phyloP scores from a whole-genome alignment of 2,329 filamentous ascomycete genomes.

The Beauveria bassiana region DNA sequence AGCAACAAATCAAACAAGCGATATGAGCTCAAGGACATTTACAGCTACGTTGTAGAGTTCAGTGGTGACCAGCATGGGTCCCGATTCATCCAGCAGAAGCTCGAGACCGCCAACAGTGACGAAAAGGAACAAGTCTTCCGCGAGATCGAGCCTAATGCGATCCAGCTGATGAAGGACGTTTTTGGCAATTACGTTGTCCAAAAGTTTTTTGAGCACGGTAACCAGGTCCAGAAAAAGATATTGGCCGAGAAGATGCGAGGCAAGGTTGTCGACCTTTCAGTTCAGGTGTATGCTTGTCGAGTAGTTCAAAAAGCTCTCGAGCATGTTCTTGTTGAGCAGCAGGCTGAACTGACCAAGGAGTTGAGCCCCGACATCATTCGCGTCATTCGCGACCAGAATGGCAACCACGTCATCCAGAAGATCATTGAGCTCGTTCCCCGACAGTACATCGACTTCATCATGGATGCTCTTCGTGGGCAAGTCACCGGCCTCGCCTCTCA shows the following conservation, averaged over 20 bases:
- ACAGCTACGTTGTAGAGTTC: conserved; percentile 82
- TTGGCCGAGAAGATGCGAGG: conserved; percentile 82
- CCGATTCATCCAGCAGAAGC: conserved; percentile 87
- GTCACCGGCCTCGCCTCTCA: conserved; percentile 70
- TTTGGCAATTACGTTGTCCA: conserved; percentile 99
- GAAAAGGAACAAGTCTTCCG: conserved; percentile 87
- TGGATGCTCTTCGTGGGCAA: conserved; percentile 69
- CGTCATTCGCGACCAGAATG: conserved; percentile 80
- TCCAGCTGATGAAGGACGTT: conserved; percentile 90
- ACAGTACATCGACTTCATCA: conserved; percentile 76
- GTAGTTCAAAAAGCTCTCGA: conserved; percentile 96
- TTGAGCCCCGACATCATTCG: conserved; percentile 67
- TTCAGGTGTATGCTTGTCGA: conserved; percentile 87
- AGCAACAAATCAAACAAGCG: conserved; percentile 64
- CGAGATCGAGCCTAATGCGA: conserved; percentile 75
- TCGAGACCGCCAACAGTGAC: conserved; percentile 88
- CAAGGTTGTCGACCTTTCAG: conserved; percentile 69
- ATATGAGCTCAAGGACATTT: conserved; percentile 85
- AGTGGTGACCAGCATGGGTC: conserved; percentile 94
- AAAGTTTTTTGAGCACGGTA: conserved; percentile 94
- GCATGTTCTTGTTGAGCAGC: conserved; percentile 85
- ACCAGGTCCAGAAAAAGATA: conserved; percentile 83
- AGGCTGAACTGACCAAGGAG: conserved; percentile 75
- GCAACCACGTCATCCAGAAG: conserved; percentile 95
- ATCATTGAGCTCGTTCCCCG: conserved; percentile 73